Evolutionary conservation across 1,139 yeast species (phyloP).

Genomic region (Williopsis jadinii): DNA sequence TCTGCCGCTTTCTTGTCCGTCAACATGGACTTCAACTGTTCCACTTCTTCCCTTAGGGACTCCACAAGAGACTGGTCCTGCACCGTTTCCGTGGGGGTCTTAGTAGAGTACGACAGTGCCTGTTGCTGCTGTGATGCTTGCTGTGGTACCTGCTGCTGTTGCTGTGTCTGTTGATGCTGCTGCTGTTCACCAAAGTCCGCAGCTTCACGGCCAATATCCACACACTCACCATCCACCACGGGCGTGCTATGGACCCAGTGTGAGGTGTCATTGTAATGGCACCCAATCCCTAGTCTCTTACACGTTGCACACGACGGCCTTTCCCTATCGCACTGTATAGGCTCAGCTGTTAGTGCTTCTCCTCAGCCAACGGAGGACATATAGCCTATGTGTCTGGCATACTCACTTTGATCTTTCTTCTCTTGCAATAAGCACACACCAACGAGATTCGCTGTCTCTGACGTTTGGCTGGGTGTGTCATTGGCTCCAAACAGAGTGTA

Average conservation of each 20-base stretch:
- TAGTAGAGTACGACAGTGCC: no score
- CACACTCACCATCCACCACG: no score
- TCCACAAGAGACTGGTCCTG: no score
- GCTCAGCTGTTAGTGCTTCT: no score
- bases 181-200: no score
- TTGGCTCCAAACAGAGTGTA: not conserved
- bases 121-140: no score
- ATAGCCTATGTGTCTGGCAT: not conserved
- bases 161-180: no score
- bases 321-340: slow-evolving; percentile 9
- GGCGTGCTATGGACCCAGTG: slow-evolving; percentile 6
- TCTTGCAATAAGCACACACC: slow-evolving; percentile 14
- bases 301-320: slow-evolving; percentile 14
- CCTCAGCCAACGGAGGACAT: no score
- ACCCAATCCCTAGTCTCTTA: slow-evolving; percentile 5
- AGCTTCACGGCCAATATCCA: no score
- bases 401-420: slow-evolving; percentile 11
- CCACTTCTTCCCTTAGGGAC: no score
- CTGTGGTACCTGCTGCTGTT: no score
- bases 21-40: not conserved
- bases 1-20: not conserved
- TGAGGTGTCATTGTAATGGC: slow-evolving; percentile 5
- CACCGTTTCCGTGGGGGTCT: no score
- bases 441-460: slow-evolving; percentile 15
- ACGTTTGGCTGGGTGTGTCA: not conserved